Evolutionary conservation across 768 basidiomycete genomes (phyloP).

Genomic region (Leccinum rimulosum): DNA sequence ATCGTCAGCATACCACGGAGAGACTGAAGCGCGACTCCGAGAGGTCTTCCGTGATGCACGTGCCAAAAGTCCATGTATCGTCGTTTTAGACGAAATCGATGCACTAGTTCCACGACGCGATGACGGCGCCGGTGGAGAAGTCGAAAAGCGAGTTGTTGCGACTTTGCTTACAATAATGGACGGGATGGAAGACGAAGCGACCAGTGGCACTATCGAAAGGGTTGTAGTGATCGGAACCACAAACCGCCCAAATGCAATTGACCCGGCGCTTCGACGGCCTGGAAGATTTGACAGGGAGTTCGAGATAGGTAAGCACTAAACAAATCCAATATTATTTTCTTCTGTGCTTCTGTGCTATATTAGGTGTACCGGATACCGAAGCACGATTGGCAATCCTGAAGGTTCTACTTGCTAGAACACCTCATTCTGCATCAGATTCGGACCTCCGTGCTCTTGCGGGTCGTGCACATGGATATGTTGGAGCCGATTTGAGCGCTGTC

Average conservation of each 20-base stretch:
- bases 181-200: slow-evolving; percentile 62
- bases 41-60: slow-evolving; percentile 87
- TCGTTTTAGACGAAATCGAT: slow-evolving; percentile 95
- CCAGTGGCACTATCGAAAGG: slow-evolving; percentile 43
- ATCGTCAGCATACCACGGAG: slow-evolving; percentile 94
- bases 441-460: slow-evolving; percentile 68
- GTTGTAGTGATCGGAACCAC: slow-evolving; percentile 97
- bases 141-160: slow-evolving; percentile 94
- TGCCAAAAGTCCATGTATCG: slow-evolving; percentile 81
- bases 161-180: slow-evolving; percentile 93
- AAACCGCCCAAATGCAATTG: slow-evolving; percentile 92
- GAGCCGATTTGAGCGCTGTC: slow-evolving; percentile 90
- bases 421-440: slow-evolving; percentile 60
- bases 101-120: slow-evolving; percentile 90
- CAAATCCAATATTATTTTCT: slow-evolving; percentile 2
- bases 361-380: slow-evolving; percentile 85
- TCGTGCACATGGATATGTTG: slow-evolving; percentile 93
- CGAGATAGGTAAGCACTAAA: slow-evolving; percentile 69
- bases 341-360: neutral
- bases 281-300: slow-evolving; percentile 94
- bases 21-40: slow-evolving; percentile 89
- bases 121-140: slow-evolving; percentile 88
- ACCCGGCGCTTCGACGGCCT: slow-evolving; percentile 86
- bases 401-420: slow-evolving; percentile 80
- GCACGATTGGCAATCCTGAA: slow-evolving; percentile 83